A percentile compares a stretch with the other conserved stretches of the same genome.
Evolutionary conservation across 2,329 filamentous ascomycete genomes (phyloP).

Genomic region (Helotiales sp.): DNA sequence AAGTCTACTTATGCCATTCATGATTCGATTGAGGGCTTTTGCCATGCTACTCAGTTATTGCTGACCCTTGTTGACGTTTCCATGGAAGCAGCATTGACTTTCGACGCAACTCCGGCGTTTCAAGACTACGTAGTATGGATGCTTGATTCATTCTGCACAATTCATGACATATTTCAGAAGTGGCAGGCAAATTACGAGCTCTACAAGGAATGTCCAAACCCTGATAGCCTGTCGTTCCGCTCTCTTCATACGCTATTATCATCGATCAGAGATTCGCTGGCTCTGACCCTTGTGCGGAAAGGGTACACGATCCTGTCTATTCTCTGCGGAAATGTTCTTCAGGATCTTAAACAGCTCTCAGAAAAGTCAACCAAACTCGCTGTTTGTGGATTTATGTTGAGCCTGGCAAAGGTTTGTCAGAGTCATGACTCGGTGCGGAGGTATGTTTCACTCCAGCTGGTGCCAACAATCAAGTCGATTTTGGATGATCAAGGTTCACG

Average conservation of each 20-base stretch:
- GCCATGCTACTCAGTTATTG: constrained; percentile 29
- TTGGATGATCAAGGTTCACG: constrained; percentile 10
- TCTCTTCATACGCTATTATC: constrained; percentile 28
- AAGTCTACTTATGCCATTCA: constrained; percentile 31
- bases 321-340: constrained; percentile 29
- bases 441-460: constrained; percentile 22
- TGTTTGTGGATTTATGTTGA: constrained; percentile 27
- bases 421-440: constrained; percentile 26
- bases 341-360: constrained; percentile 16
- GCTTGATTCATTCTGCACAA: constrained; percentile 30
- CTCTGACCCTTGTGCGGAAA: constrained; percentile 32
- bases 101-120: constrained; percentile 32
- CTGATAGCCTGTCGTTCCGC: constrained; percentile 16
- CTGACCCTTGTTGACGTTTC: constrained; percentile 33
- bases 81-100: constrained; percentile 23
- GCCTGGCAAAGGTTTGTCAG: constrained; percentile 27
- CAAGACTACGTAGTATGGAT: constrained; percentile 36
- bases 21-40: constrained; percentile 23
- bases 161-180: constrained; percentile 27
- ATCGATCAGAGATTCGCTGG: constrained; percentile 16
- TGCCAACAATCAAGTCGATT: constrained; percentile 23
- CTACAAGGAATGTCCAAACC: constrained; percentile 13
- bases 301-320: constrained; percentile 30
- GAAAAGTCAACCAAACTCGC: constrained; percentile 12
- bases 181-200: constrained; percentile 16